Conservation (phyloP, 257 asterid genomes). For the Solanum bulbocastanum region DNA sequence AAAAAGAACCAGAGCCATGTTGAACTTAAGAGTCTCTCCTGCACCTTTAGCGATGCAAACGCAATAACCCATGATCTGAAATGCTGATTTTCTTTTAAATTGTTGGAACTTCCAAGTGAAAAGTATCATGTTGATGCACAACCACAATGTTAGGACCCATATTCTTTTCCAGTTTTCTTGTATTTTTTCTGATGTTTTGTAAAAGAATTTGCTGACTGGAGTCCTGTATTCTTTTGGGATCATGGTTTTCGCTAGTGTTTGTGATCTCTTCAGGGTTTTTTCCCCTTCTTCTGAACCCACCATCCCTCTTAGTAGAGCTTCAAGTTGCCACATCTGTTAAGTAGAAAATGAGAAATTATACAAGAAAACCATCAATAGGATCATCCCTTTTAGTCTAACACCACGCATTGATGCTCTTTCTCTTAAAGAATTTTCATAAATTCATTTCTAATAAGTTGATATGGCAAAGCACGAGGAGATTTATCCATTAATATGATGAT, state of each 20-base stretch:
- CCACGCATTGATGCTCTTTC: neutral
- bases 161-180: slow-evolving; percentile 67
- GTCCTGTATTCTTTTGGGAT: slow-evolving; percentile 66
- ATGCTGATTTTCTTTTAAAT: slow-evolving; percentile 29
- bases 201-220: slow-evolving; percentile 51
- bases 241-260: slow-evolving; percentile 73
- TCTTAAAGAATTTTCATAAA: neutral
- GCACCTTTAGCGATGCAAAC: slow-evolving; percentile 73
- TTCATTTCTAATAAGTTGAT: neutral
- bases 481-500: neutral
- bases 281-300: slow-evolving; percentile 30
- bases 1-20: slow-evolving; percentile 77
- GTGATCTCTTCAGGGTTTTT: slow-evolving; percentile 17
- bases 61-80: slow-evolving; percentile 69
- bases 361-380: neutral
- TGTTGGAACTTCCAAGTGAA: slow-evolving; percentile 53
- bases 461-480: neutral
- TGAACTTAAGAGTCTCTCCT: slow-evolving; percentile 69
- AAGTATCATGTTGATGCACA: slow-evolving; percentile 29
- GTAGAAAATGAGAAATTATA: neutral
- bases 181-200: slow-evolving; percentile 30
- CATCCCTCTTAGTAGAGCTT: slow-evolving; percentile 65
- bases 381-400: neutral
- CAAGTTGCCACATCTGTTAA: slow-evolving; percentile 87
- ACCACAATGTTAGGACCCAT: slow-evolving; percentile 51